Base-by-base conservation (phyloP, 225 moss, liverwort and hornwort species). In the Pseudoscleropodium purum region DNA sequence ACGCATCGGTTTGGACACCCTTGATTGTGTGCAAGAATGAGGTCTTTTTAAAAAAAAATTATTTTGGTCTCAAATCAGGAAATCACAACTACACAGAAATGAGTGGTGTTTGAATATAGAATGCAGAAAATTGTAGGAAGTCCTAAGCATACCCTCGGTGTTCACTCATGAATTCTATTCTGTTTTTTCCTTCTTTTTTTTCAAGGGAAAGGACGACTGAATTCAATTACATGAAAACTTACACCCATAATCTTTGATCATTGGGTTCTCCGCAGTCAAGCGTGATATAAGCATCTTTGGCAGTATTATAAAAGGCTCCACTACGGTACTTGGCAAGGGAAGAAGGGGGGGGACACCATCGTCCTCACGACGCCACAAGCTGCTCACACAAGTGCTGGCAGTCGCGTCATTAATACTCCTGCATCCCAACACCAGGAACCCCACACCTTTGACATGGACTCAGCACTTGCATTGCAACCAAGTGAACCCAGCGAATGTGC, bases 381-480 rank as follows among this genome's bases (percentile, higher is more conserved):
- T 29, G 86, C 60, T 52, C 86, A 67, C 92, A 89, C 90, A 93
- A 88, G 91, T 18, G 11, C 43, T 84, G 45, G 86, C 89, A 89
- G 82, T 31, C 4, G 61, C 0, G 12, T 84, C 82, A 92, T 91
- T 83, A 85, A 87, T 11, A 78, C 77, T 59, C 39, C 13, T 25
- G 80, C 13, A 34, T 81, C 75, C 89, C 26, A 26, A 87, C 87
- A 30, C 36, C 84, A 82, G 81, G 75, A 83, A 80, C 47, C 63
- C 0, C 91, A 89, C 89, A 86, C 93, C 81, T 89, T 87, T 25
- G 88, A 88, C 82, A 88, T 88, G 91, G 80, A 81, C 84, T 43
- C 60, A 12, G 6, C 2, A 2, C 29, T 30, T 51, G 51, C 52
- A 52, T 30, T 76, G 51, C 52, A 52, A 33, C 29, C 41, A 41